These are phyloP conservation scores for Komagataea norvegica DNA, from an alignment of 1,139 yeast genomes.

Conservation along the genomic window DNA sequence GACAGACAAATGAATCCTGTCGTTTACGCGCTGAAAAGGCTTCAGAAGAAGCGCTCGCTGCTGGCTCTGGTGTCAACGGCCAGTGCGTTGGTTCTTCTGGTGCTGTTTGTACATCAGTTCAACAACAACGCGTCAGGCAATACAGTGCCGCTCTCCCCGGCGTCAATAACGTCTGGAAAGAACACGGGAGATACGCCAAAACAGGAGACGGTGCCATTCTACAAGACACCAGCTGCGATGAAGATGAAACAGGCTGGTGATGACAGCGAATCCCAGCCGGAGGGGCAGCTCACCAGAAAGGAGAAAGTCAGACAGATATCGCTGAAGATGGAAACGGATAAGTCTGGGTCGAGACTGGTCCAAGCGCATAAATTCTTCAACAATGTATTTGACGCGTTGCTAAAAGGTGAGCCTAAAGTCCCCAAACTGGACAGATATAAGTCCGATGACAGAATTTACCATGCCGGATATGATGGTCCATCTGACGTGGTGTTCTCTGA, in stretches of 20 bases:
- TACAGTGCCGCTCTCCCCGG: slow-evolving; percentile 1
- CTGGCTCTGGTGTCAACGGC: slow-evolving; percentile 8
- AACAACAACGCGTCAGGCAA: slow-evolving; percentile 9
- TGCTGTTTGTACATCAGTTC: slow-evolving; percentile 10
- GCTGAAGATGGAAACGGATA: slow-evolving; percentile 18
- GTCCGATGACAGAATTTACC: slow-evolving; percentile 40
- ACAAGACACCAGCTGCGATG: slow-evolving; percentile 19
- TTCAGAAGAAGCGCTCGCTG: slow-evolving; percentile 14
- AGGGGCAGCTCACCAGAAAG: slow-evolving; percentile 6
- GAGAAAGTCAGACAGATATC: slow-evolving; percentile 16
- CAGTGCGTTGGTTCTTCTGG: slow-evolving; percentile 13
- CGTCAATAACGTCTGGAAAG: not conserved
- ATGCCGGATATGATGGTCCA: slow-evolving; percentile 44
- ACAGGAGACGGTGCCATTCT: slow-evolving; percentile 24
- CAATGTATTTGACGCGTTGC: slow-evolving; percentile 35
- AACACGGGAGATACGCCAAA: slow-evolving; percentile 7
- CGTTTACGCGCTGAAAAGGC: slow-evolving; percentile 12
- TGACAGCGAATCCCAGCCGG: not conserved
- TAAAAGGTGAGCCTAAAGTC: slow-evolving; percentile 37
- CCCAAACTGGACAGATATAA: slow-evolving; percentile 35
- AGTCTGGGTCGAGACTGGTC: slow-evolving; percentile 20
- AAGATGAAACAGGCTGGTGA: slow-evolving; percentile 5
- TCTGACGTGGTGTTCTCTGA: slow-evolving; percentile 34
- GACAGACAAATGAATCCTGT: slow-evolving; percentile 1
- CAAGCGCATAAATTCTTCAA: slow-evolving; percentile 21